phyloP scores from a whole-genome alignment of 2,329 filamentous ascomycete genomes.

The Penicillium sp. region DNA sequence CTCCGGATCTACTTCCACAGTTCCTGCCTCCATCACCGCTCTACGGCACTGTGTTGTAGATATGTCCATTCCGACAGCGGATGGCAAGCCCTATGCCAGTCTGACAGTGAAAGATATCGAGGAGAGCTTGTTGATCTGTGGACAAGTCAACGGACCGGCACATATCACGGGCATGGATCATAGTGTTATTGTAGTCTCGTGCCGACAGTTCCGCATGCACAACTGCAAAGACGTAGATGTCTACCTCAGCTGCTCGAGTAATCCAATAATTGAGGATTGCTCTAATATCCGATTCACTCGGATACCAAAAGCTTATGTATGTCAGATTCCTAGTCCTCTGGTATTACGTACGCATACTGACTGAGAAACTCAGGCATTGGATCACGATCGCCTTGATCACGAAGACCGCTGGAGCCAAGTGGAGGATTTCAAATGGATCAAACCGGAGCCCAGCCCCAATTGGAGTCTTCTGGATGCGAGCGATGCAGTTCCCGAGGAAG shows the following conservation, averaged over 20 bases:
- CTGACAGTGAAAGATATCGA: slow-evolving; percentile 70
- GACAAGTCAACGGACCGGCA: slow-evolving; percentile 75
- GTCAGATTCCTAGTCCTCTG: slow-evolving; percentile 19
- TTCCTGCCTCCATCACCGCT: slow-evolving; percentile 72
- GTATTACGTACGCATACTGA: slow-evolving; percentile 8
- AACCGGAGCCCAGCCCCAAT: slow-evolving; percentile 81
- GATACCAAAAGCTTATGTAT: slow-evolving; percentile 71
- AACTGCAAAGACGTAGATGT: slow-evolving; percentile 79
- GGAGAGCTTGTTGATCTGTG: slow-evolving; percentile 74
- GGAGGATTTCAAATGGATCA: slow-evolving; percentile 98
- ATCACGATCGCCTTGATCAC: slow-evolving; percentile 37
- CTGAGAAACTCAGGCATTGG: slow-evolving; percentile 31
- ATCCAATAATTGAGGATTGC: slow-evolving; percentile 95
- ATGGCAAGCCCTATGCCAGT: slow-evolving; percentile 69
- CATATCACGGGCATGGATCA: slow-evolving; percentile 77
- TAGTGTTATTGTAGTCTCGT: slow-evolving; percentile 75
- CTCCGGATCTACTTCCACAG: slow-evolving; percentile 70
- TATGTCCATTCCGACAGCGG: slow-evolving; percentile 67
- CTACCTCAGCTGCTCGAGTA: slow-evolving; percentile 78
- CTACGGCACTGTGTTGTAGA: slow-evolving; percentile 75
- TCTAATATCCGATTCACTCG: slow-evolving; percentile 75
- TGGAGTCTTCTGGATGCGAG: slow-evolving; percentile 72
- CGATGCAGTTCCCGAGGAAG: slow-evolving; percentile 61
- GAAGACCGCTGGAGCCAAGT: slow-evolving; percentile 84
- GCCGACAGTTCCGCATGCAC: slow-evolving; percentile 91